Conservation (phyloP, 192 early-diverging fungal species). For the Mortierella claussenii region DNA sequence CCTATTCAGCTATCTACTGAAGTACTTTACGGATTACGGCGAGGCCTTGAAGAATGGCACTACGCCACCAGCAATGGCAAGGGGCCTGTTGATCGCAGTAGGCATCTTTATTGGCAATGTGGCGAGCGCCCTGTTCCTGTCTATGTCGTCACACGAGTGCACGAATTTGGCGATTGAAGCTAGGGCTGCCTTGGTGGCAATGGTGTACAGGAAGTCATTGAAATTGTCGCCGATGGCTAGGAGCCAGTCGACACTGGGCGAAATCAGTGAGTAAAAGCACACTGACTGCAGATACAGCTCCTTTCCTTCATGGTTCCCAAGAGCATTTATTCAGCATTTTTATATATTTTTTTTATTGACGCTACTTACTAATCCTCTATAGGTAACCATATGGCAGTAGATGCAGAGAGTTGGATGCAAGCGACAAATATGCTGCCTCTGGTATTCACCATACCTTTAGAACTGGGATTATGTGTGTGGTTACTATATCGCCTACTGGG, state of each 20-base stretch:
- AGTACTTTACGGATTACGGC: constrained; percentile 37
- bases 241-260: constrained; percentile 32
- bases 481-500: constrained; percentile 37
- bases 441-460: constrained; percentile 58
- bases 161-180: constrained; percentile 73
- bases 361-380: too few species aligned
- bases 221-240: constrained; percentile 69
- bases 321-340: too few species aligned
- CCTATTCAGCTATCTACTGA: constrained; percentile 28
- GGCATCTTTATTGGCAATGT: constrained; percentile 38
- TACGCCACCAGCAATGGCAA: constrained; percentile 9
- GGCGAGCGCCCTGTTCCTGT: constrained; percentile 23
- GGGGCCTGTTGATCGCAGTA: constrained; percentile 19
- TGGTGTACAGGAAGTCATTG: constrained; percentile 82
- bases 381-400: constrained; percentile 72
- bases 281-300: too few species aligned
- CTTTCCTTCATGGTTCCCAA: too few species aligned
- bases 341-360: too few species aligned
- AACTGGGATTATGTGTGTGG: constrained; percentile 3
- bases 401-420: constrained; percentile 69
- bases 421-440: constrained; percentile 14
- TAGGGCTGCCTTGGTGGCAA: constrained; percentile 74
- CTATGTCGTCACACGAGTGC: constrained; percentile 20
- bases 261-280: constrained; percentile 37
- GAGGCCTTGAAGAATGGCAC: constrained; percentile 36